Evolutionary conservation across 1,139 yeast genomes (phyloP).

Genomic region (Hyphopichia khmerensis): DNA sequence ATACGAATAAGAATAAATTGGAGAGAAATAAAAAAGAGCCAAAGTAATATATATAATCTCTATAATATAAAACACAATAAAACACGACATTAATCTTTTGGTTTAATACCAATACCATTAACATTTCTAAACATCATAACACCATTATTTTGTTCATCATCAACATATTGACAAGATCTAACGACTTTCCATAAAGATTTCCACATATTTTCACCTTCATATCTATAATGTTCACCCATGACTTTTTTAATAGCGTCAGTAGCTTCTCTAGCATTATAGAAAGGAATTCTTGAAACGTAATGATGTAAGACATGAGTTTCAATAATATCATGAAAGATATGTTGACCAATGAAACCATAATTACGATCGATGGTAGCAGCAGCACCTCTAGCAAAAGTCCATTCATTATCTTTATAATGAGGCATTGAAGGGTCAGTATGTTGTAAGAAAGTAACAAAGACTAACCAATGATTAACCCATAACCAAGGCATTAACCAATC

Average conservation of each 20-base stretch:
- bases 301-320: slow-evolving; percentile 91
- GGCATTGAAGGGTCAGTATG: slow-evolving; percentile 82
- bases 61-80: background rate
- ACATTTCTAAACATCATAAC: slow-evolving; percentile 76
- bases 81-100: slow-evolving; percentile 19
- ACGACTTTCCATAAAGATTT: slow-evolving; percentile 66
- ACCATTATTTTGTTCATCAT: slow-evolving; percentile 59
- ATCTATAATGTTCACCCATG: slow-evolving; percentile 76
- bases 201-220: slow-evolving; percentile 73
- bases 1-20: background rate
- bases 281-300: slow-evolving; percentile 80
- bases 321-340: slow-evolving; percentile 82
- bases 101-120: slow-evolving; percentile 45
- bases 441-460: slow-evolving; percentile 79
- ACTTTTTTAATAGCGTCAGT: slow-evolving; percentile 75
- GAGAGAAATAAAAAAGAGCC: background rate
- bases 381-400: slow-evolving; percentile 90
- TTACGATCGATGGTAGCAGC: slow-evolving; percentile 85
- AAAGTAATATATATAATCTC: background rate
- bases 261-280: slow-evolving; percentile 82
- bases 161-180: slow-evolving; percentile 80
- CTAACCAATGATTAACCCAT: slow-evolving; percentile 88
- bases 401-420: slow-evolving; percentile 69
- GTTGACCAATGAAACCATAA: slow-evolving; percentile 77
- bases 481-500: slow-evolving; percentile 78